Conservation (phyloP, 768 basidiomycete species). For the Mycena albidolilacea region DNA sequence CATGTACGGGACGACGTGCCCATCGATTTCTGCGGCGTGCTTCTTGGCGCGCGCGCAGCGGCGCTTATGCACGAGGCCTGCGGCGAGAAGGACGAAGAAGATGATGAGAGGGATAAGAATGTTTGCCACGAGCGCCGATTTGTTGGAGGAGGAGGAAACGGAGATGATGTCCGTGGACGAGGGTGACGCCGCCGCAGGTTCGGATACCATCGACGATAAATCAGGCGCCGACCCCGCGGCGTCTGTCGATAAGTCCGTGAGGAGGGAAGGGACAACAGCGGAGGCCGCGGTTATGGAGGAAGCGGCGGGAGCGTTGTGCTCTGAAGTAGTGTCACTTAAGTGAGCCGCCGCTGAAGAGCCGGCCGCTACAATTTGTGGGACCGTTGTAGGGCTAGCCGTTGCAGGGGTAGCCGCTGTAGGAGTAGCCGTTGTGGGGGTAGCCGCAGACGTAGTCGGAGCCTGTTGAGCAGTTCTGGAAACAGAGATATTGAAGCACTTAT, state of each 20-base stretch:
- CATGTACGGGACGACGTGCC: neutral
- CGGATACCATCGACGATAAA: neutral
- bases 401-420: no score
- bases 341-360: neutral
- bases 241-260: neutral
- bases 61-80: neutral
- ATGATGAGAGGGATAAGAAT: neutral
- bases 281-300: neutral
- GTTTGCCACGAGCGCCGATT: neutral
- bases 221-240: neutral
- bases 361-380: neutral
- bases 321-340: neutral
- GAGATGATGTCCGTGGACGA: neutral
- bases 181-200: neutral
- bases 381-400: no score
- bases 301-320: neutral
- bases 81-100: neutral
- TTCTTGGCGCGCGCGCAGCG: neutral
- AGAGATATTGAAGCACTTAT: no score
- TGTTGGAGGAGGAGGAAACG: neutral
- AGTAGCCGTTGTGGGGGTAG: neutral
- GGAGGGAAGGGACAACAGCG: neutral
- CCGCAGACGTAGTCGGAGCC: neutral
- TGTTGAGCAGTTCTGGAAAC: neutral
- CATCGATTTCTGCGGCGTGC: neutral